Evolutionary conservation across 306 rosid genomes (phyloP).

Genomic region (Vigna radiata): DNA sequence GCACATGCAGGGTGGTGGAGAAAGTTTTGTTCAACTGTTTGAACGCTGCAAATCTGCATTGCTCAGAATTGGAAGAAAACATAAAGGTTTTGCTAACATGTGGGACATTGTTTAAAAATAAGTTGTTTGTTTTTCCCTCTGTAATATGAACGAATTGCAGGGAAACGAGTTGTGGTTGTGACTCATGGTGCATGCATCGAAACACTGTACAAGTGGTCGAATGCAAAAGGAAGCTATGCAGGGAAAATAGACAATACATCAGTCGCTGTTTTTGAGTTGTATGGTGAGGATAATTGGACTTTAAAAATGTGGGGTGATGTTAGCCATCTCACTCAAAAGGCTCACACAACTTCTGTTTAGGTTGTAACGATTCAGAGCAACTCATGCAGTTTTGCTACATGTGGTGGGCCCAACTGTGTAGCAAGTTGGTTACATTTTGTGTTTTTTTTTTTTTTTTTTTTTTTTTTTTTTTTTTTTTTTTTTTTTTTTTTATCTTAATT

Average conservation of each 20-base stretch:
- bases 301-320: constrained; percentile 73
- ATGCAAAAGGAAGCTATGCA: constrained; percentile 43
- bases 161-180: constrained; percentile 69
- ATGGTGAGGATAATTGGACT: constrained; percentile 66
- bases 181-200: constrained; percentile 81
- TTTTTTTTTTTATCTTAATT: too few relatives aligned
- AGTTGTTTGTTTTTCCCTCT: too few relatives aligned
- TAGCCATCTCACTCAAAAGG: constrained; percentile 66
- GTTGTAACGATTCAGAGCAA: background rate
- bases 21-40: constrained; percentile 69
- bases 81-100: constrained; percentile 40
- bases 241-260: constrained; percentile 75
- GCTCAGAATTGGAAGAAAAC: constrained; percentile 70
- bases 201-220: constrained; percentile 63
- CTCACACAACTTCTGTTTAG: constrained; percentile 64
- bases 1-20: constrained; percentile 88
- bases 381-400: background rate
- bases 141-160: constrained; percentile 43
- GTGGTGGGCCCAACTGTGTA: background rate
- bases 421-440: too few relatives aligned
- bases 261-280: constrained; percentile 65
- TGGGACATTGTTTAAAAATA: background rate
- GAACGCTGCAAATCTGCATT: constrained; percentile 77
- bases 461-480: too few relatives aligned
- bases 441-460: too few relatives aligned